phyloP scores from a whole-genome alignment of 805 yeast species.

The Yarrowia deformans region DNA sequence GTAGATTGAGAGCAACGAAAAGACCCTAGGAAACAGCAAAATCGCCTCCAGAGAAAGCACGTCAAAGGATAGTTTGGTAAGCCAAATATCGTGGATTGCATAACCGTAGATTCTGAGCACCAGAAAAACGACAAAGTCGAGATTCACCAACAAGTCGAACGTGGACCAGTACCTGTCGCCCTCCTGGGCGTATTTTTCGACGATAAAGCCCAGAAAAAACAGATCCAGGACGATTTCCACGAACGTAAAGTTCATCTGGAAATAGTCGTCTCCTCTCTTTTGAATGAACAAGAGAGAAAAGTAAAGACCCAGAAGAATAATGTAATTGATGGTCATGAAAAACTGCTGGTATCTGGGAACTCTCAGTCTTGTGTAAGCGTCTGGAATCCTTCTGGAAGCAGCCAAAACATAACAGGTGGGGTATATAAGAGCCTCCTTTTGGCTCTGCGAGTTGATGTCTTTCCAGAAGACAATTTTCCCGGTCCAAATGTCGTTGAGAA shows the following conservation, averaged over 20 bases:
- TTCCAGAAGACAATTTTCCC: slow-evolving; percentile 51
- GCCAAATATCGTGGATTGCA: slow-evolving; percentile 3
- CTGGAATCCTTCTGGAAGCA: slow-evolving; percentile 1
- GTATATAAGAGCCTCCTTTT: slow-evolving; percentile 44
- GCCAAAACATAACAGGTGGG: slow-evolving; percentile 13
- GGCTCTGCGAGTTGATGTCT: slow-evolving; percentile 45
- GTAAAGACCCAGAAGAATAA: slow-evolving; percentile 4
- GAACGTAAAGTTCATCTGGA: slow-evolving; percentile 14
- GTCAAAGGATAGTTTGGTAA: slow-evolving; percentile 13
- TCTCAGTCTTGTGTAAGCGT: slow-evolving; percentile 15
- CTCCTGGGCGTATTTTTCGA: slow-evolving; percentile 12
- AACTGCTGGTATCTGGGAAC: slow-evolving; percentile 12
- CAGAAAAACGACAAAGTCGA: slow-evolving; percentile 18
- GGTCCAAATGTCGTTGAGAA: slow-evolving; percentile 48
- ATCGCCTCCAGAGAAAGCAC: slow-evolving; percentile 10
- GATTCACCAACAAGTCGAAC: slow-evolving; percentile 16
- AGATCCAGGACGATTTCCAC: slow-evolving; percentile 13
- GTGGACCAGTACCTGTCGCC: slow-evolving; percentile 26
- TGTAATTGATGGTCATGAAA: slow-evolving; percentile 24
- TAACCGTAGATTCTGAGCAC: slow-evolving; percentile 17
- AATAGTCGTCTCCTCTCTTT: slow-evolving; percentile 15
- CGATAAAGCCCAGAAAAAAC: slow-evolving; percentile 22
- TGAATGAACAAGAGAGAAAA: slow-evolving; percentile 16
- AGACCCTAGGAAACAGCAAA: slow-evolving; percentile 5
- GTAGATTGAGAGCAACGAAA: slow-evolving; percentile 19